Conservation (phyloP, 106 monocot genomes). For the Dioscorea alata region DNA sequence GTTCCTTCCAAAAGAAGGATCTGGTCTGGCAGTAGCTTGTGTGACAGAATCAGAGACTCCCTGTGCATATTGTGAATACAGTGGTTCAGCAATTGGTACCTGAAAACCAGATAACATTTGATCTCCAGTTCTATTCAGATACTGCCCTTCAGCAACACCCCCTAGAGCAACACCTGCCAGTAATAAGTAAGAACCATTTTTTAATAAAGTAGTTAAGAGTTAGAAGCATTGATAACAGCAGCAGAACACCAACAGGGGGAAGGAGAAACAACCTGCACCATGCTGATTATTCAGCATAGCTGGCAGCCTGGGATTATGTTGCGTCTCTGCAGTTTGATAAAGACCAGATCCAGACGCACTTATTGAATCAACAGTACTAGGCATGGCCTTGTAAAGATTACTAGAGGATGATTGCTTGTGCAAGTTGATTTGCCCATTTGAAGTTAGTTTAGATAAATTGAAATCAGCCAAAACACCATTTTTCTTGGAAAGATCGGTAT, state of each 20-base stretch:
- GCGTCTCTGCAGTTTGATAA: slow-evolving; percentile 12
- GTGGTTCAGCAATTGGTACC: slow-evolving; percentile 24
- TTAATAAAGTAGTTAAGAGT: neutral
- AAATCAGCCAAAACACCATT: slow-evolving; percentile 13
- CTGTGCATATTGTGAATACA: slow-evolving; percentile 43
- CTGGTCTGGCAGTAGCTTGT: slow-evolving; percentile 18
- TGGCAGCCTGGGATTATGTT: slow-evolving; percentile 20
- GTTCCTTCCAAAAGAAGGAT: slow-evolving; percentile 30
- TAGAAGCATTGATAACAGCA: neutral
- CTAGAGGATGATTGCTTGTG: slow-evolving; percentile 12
- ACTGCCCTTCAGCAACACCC: slow-evolving; percentile 24
- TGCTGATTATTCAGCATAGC: slow-evolving; percentile 32
- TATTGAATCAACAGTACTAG: slow-evolving; percentile 9
- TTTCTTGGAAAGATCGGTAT: slow-evolving; percentile 27
- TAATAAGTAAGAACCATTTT: neutral
- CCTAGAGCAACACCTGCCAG: slow-evolving; percentile 13
- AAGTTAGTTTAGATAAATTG: slow-evolving; percentile 16
- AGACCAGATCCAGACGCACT: slow-evolving; percentile 13
- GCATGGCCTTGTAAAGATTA: slow-evolving; percentile 8
- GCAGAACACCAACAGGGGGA: neutral
- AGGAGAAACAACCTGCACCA: slow-evolving; percentile 26
- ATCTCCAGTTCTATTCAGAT: slow-evolving; percentile 24
- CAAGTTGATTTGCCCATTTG: slow-evolving; percentile 28
- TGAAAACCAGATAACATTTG: slow-evolving; percentile 29
- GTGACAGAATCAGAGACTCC: slow-evolving; percentile 20